These are phyloP conservation scores for Sherardia arvensis DNA, from an alignment of 257 asterid genomes.

Conservation along the genomic window DNA sequence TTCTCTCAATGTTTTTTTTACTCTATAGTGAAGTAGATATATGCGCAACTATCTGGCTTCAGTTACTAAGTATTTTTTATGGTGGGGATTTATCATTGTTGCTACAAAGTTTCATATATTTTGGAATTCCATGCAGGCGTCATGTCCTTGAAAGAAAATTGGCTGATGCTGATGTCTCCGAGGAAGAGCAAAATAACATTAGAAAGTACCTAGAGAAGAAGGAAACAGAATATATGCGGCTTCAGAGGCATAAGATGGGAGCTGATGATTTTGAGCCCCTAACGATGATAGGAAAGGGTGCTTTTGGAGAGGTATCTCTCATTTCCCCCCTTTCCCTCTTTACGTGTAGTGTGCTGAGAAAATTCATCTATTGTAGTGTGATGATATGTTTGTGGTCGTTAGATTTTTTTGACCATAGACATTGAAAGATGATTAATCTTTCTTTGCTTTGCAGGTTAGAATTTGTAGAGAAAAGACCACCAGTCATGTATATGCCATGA, in stretches of 20 bases:
- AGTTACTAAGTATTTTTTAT: background rate
- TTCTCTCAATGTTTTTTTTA: background rate
- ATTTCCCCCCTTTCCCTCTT: constrained; percentile 4
- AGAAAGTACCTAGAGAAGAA: constrained; percentile 76
- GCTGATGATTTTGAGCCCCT: constrained; percentile 93
- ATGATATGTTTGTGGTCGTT: background rate
- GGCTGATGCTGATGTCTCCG: constrained; percentile 88
- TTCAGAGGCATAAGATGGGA: constrained; percentile 98
- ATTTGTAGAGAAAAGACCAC: constrained; percentile 86
- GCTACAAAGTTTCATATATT: background rate
- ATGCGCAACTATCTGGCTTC: background rate
- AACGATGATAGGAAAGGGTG: constrained; percentile 96
- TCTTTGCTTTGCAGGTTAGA: constrained; percentile 58
- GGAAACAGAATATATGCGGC: constrained; percentile 94
- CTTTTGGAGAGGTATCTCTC: constrained; percentile 83
- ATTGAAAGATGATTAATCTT: background rate
- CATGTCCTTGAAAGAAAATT: constrained; percentile 76
- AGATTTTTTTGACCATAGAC: background rate
- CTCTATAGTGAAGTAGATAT: background rate
- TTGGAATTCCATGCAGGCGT: constrained; percentile 44
- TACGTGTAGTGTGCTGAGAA: background rate
- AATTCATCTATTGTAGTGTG: background rate
- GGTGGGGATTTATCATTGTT: background rate
- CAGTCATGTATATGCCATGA: constrained; percentile 90
- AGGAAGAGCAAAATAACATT: constrained; percentile 82